These are phyloP conservation scores for Isatis lusitanica DNA, from an alignment of 441 rosid species.

Conservation along the genomic window DNA sequence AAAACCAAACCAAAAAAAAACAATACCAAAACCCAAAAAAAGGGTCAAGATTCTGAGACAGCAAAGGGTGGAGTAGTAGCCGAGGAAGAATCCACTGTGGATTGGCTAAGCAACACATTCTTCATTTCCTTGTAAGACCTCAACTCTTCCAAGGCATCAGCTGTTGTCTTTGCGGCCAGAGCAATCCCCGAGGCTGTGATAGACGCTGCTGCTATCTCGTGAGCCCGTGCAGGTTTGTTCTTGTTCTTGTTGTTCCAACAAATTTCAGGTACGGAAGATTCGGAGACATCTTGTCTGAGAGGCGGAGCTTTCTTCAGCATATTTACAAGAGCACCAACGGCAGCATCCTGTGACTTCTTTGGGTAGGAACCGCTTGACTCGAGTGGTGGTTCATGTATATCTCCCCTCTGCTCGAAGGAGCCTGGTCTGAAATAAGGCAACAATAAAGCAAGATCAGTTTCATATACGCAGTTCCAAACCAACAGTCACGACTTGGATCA, in stretches of 20 bases:
- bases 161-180: conserved; percentile 61
- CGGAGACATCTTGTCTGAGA: conserved; percentile 59
- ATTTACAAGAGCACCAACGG: conserved; percentile 77
- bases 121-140: conserved; percentile 65
- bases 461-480: background rate
- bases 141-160: conserved; percentile 92
- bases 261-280: conserved; percentile 38
- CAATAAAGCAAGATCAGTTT: conserved; percentile 1
- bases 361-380: conserved; percentile 56
- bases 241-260: conserved; percentile 36
- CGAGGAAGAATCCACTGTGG: background rate
- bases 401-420: conserved; percentile 61
- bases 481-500: background rate
- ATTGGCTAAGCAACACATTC: conserved; percentile 56
- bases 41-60: conserved; percentile 31
- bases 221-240: conserved; percentile 10
- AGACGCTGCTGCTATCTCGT: conserved; percentile 21
- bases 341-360: conserved; percentile 78
- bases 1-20: conserved; percentile 1
- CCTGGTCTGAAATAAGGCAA: conserved; percentile 48
- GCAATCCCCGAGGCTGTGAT: conserved; percentile 32
- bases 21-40: background rate
- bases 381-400: conserved; percentile 40
- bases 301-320: conserved; percentile 92
- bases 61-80: conserved; percentile 16